Evolutionary conservation across 768 basidiomycete genomes (phyloP).

Genomic region (Vararia minispora): DNA sequence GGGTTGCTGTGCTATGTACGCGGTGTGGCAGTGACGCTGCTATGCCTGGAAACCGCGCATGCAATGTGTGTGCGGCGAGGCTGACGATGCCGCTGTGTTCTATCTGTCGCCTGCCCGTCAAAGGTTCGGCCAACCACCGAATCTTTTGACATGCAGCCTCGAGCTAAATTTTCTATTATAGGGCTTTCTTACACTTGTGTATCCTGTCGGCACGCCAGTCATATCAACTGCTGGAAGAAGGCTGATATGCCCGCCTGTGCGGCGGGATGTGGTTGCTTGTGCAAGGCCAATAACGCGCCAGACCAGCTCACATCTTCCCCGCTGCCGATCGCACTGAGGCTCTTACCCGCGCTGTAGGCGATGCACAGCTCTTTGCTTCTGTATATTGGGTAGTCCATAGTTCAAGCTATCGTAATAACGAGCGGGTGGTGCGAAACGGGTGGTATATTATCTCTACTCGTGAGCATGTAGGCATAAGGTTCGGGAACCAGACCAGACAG

Average conservation of each 20-base stretch:
- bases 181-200: conserved; percentile 50
- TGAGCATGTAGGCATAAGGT: too few species aligned
- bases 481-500: too few species aligned
- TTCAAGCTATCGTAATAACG: too few species aligned
- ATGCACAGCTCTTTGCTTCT: too few species aligned
- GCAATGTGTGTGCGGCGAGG: conserved; percentile 31
- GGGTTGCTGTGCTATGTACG: conserved; percentile 16
- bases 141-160: not conserved
- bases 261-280: conserved; percentile 60
- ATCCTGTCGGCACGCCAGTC: conserved; percentile 52
- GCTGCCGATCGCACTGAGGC: too few species aligned
- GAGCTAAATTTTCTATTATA: conserved; percentile 15
- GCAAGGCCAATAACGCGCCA: conserved; percentile 15
- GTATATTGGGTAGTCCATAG: too few species aligned
- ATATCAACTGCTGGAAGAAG: conserved; percentile 51
- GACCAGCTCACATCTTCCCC: too few species aligned
- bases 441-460: too few species aligned
- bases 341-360: too few species aligned
- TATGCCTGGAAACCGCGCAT: conserved; percentile 38
- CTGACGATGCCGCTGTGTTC: conserved; percentile 45
- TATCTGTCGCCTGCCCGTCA: conserved; percentile 66
- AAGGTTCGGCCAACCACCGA: conserved; percentile 32
- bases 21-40: conserved; percentile 12
- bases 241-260: conserved; percentile 44
- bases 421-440: too few species aligned